Evolutionary conservation across 1,284 basidiomycete species (phyloP), one percentile per base, ranked within the genome.

Genomic region (Marasmius tenuissimus): DNA sequence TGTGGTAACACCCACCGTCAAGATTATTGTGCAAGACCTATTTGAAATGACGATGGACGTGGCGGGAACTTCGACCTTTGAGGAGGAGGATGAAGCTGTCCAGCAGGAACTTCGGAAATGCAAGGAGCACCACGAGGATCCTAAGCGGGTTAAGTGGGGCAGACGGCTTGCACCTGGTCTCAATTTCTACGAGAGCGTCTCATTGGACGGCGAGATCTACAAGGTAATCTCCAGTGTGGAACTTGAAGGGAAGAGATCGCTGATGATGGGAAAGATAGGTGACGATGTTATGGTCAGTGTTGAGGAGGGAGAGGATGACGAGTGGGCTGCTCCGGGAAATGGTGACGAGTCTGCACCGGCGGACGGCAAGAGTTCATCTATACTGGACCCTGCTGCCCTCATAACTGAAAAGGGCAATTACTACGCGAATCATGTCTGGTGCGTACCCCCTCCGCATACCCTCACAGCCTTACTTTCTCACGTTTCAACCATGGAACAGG

Each of bases 221-320:
- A 67, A 70, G 20, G 88, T 86, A 68, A 63, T 50, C 55, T 4
- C 60, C 57, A 18, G 12, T 58, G 47, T 27, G 27, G 49, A 38
- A 40, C n/a, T 27, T 47, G 12, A 22, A 51, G 27, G 38, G 57
- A 56, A 20, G 10, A 42, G 39, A 33, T 52, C 11, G 52, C 33
- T 63, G 14, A 38, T 54, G 54, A 8, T 9, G 55, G 37, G 34
- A 14, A 35, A 90, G 88, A 73, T 78, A 53, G 85, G 86, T 9
- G 86, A 91, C 64, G 71, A 79, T 55, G 83, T 89, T 0, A 83
- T 87, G 75, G 84, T 89, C 5, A 75, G 79, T 62, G 80, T 80
- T 27, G 85, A 84, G 2, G 64, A 75, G 47, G 83, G 86, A 57
- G 72, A 74, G 33, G 72, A 84, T 62, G 72, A 61, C 56, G 67